Conservation (phyloP, 768 basidiomycete genomes). For the Mycena indigotica region DNA sequence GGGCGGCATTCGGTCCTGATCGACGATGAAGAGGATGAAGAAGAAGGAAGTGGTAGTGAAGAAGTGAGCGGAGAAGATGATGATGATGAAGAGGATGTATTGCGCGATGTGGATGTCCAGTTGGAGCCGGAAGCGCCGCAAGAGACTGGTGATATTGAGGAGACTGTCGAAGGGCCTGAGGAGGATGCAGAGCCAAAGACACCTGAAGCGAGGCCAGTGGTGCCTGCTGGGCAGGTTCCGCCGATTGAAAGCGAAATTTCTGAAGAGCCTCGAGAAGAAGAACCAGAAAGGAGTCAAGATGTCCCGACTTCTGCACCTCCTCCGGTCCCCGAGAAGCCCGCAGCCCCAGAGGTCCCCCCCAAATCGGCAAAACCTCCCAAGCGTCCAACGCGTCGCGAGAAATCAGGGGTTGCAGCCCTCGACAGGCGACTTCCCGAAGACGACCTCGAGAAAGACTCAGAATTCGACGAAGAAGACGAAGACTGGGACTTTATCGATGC, state of each 20-base stretch:
- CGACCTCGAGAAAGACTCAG: conserved; percentile 48
- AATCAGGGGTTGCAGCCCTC: conserved; percentile 80
- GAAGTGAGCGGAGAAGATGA: conserved; percentile 33
- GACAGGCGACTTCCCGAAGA: conserved; percentile 70
- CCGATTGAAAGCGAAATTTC: conserved; percentile 24
- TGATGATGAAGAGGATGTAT: conserved; percentile 34
- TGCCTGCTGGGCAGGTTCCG: conserved; percentile 30
- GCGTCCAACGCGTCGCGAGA: conserved; percentile 63
- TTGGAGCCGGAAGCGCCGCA: conserved; percentile 69
- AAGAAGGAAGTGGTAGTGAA: conserved; percentile 34
- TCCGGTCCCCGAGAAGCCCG: conserved; percentile 32
- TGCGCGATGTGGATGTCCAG: conserved; percentile 37
- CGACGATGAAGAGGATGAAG: conserved; percentile 70
- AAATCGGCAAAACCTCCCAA: conserved; percentile 29
- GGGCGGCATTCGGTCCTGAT: conserved; percentile 79
- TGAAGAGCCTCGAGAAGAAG: conserved; percentile 25
- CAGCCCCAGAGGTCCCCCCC: conserved; percentile 16
- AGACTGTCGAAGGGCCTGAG: conserved; percentile 28
- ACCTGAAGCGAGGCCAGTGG: conserved; percentile 62
- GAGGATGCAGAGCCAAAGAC: conserved; percentile 68
- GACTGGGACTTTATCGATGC: conserved; percentile 92
- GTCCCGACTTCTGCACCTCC: conserved; percentile 30
- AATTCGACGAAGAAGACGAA: conserved; percentile 71
- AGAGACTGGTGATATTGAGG: conserved; percentile 43
- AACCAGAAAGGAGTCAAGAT: conserved; percentile 32